Conservation (phyloP, 805 yeast species). For the Grigorovia yakushimaensis region DNA sequence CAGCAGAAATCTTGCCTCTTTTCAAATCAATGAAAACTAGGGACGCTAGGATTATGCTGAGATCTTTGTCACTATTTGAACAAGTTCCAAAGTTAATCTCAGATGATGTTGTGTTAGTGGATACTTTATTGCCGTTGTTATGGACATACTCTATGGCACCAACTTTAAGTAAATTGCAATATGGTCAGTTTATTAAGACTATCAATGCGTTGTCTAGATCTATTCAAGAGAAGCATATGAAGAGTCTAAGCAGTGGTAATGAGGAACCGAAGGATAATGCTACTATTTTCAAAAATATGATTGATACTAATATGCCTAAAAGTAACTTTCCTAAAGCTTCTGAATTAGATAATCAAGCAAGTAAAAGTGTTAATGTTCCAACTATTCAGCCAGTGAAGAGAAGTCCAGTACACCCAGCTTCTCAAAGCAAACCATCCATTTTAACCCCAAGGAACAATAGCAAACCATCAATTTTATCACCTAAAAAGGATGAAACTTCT, state of each 20-base stretch:
- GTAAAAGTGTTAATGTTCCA: slow-evolving; percentile 16
- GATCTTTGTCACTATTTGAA: slow-evolving; percentile 37
- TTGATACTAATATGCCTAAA: slow-evolving; percentile 9
- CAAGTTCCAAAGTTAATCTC: slow-evolving; percentile 32
- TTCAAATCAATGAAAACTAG: slow-evolving; percentile 67
- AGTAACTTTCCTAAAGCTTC: slow-evolving; percentile 3
- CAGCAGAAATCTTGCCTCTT: slow-evolving; percentile 75
- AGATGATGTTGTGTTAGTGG: slow-evolving; percentile 41
- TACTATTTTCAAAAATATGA: slow-evolving; percentile 20
- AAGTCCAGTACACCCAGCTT: background rate
- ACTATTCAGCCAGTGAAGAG: slow-evolving; percentile 21
- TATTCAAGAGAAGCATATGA: slow-evolving; percentile 37
- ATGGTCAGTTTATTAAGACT: slow-evolving; percentile 29
- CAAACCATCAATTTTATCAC: background rate
- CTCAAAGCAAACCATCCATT: slow-evolving; percentile 1
- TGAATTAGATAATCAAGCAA: slow-evolving; percentile 19
- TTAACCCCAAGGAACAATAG: slow-evolving; percentile 1
- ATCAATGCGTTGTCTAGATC: slow-evolving; percentile 34
- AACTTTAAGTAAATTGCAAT: slow-evolving; percentile 34
- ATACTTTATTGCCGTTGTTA: slow-evolving; percentile 44
- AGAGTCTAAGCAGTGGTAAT: slow-evolving; percentile 24
- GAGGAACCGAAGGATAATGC: slow-evolving; percentile 7
- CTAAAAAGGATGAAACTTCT: background rate
- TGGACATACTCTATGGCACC: slow-evolving; percentile 41
- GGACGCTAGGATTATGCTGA: slow-evolving; percentile 52